These are phyloP conservation scores for Zygosaccharomyces gambellarensis DNA, from an alignment of 805 yeast species.

Conservation along the genomic window DNA sequence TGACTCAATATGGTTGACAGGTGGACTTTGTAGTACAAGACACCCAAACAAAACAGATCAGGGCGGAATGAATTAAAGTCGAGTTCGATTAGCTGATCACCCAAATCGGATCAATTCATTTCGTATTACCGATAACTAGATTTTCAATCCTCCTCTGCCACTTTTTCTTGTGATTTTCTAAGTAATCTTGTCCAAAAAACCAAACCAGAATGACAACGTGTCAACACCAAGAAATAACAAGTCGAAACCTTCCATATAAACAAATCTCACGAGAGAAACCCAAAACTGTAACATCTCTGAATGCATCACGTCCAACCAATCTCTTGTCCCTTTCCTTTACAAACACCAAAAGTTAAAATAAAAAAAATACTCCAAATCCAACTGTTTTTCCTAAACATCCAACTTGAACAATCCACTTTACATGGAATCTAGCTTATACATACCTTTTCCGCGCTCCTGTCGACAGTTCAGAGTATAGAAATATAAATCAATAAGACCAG, in stretches of 20 bases:
- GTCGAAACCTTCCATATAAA: neutral
- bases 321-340: neutral
- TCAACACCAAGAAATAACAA: neutral
- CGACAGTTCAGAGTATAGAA: constrained; percentile 5
- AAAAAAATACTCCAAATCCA: neutral
- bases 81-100: neutral
- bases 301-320: neutral
- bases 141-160: neutral
- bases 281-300: neutral
- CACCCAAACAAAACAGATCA: neutral
- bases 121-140: neutral
- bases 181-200: neutral
- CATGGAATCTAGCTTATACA: neutral
- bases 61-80: neutral
- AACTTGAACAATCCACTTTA: neutral
- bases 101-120: neutral
- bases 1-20: neutral
- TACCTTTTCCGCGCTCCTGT: constrained; percentile 7
- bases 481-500: constrained; percentile 4
- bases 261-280: no score
- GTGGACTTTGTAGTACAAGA: neutral
- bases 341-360: neutral
- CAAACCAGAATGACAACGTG: constrained; percentile 3
- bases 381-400: neutral
- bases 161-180: neutral